Percentiles rank a stretch among this genome's conserved stretches.
Conservation (phyloP, 2,329 filamentous ascomycete species). For the Paradendryphiella salina region DNA sequence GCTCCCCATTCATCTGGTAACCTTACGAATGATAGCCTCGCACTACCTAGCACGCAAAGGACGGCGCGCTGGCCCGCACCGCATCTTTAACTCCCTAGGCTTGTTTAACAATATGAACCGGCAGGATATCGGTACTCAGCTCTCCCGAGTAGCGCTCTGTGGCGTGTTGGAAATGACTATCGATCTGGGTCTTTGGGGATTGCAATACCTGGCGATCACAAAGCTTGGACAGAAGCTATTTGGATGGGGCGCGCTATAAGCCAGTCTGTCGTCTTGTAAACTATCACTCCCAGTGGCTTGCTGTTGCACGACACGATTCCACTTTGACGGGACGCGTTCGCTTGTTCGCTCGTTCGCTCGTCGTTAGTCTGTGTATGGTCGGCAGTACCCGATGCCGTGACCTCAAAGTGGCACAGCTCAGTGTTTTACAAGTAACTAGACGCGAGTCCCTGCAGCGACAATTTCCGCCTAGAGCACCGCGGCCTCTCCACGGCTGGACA, state of each 20-base stretch:
- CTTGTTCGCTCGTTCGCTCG: constrained; percentile 1
- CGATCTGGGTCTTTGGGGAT: constrained; percentile 42
- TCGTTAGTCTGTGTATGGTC: not conserved
- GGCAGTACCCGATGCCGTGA: constrained; percentile 15
- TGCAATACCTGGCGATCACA: constrained; percentile 38
- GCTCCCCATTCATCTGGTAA: constrained; percentile 39
- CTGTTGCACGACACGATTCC: not conserved
- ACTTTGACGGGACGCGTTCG: not conserved
- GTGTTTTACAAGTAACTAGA: constrained; percentile 13
- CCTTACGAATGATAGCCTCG: constrained; percentile 38
- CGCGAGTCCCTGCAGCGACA: constrained; percentile 9
- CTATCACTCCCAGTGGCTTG: constrained; percentile 6
- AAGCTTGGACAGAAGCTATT: constrained; percentile 36
- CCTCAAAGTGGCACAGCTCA: constrained; percentile 9
- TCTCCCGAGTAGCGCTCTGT: constrained; percentile 42
- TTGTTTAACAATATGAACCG: constrained; percentile 18
- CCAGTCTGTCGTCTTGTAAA: constrained; percentile 1
- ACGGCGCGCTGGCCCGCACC: constrained; percentile 10
- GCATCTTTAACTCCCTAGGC: constrained; percentile 15
- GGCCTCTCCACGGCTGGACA: constrained; percentile 4
- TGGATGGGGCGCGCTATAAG: constrained; percentile 43
- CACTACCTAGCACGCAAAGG: constrained; percentile 30
- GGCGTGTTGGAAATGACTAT: constrained; percentile 38
- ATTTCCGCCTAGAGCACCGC: constrained; percentile 10
- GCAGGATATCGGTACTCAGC: constrained; percentile 26